phyloP scores from a whole-genome alignment of 371 early-diverging fungal species.

The Mortierella sp. region DNA sequence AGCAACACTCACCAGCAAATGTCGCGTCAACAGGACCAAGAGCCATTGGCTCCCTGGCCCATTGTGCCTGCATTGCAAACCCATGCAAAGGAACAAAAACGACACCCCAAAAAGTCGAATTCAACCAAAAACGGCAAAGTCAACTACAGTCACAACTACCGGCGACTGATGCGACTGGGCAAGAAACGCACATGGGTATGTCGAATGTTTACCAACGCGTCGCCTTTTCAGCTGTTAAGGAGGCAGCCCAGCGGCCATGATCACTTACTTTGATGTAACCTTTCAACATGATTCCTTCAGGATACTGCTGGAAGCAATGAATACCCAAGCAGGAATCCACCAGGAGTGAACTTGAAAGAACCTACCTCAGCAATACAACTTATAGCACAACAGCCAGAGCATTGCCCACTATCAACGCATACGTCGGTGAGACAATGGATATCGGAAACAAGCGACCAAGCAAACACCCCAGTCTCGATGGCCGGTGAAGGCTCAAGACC shows the following conservation, averaged over 20 bases:
- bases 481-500: background rate
- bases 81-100: background rate
- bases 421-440: background rate
- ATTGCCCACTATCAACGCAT: background rate
- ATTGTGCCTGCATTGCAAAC: background rate
- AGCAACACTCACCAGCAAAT: background rate
- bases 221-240: background rate
- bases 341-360: background rate
- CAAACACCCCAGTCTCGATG: background rate
- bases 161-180: background rate
- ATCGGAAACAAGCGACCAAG: background rate
- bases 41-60: background rate
- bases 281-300: background rate
- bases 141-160: slow-evolving; percentile 1
- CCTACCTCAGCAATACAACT: background rate
- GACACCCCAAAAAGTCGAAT: background rate
- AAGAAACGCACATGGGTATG: slow-evolving; percentile 2
- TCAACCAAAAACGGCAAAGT: background rate
- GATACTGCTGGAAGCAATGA: background rate
- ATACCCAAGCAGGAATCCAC: background rate
- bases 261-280: background rate
- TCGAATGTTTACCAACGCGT: background rate
- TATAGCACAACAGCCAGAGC: no score
- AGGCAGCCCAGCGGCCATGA: background rate
- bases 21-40: background rate